Conservation (phyloP, 2,329 filamentous ascomycete species). For the Coniochaeta sp. region DNA sequence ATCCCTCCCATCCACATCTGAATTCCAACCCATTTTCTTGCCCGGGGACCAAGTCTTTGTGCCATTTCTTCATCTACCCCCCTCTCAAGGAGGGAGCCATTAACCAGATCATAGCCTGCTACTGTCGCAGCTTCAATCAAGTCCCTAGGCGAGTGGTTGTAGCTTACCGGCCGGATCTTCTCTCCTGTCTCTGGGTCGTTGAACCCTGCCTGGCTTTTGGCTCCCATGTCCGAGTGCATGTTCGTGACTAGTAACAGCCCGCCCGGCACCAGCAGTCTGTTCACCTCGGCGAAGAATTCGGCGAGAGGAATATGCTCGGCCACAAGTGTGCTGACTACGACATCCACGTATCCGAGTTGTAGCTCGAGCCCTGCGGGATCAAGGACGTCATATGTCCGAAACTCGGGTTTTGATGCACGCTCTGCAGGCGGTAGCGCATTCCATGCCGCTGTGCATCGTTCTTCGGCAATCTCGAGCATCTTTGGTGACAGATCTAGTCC, state of each 20-base stretch:
- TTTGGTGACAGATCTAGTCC: conserved; percentile 49
- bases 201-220: conserved; percentile 53
- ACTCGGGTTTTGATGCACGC: conserved; percentile 18
- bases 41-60: conserved; percentile 50
- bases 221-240: conserved; percentile 61
- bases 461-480: conserved; percentile 48
- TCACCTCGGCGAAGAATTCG: conserved; percentile 39
- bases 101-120: conserved; percentile 30
- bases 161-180: conserved; percentile 55
- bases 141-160: conserved; percentile 44
- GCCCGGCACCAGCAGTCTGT: conserved; percentile 33
- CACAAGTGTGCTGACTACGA: conserved; percentile 54
- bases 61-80: conserved; percentile 39
- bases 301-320: conserved; percentile 53
- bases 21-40: conserved; percentile 56
- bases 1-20: conserved; percentile 46
- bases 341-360: conserved; percentile 32
- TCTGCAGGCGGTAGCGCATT: neutral
- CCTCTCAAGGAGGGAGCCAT: conserved; percentile 1
- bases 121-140: conserved; percentile 38
- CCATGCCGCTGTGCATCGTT: conserved; percentile 3
- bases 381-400: conserved; percentile 30
- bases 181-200: conserved; percentile 40
- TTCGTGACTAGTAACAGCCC: conserved; percentile 55
- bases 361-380: neutral